Base-by-base conservation (phyloP, 2,329 filamentous ascomycete species). In the Fusarium tricinctum region DNA sequence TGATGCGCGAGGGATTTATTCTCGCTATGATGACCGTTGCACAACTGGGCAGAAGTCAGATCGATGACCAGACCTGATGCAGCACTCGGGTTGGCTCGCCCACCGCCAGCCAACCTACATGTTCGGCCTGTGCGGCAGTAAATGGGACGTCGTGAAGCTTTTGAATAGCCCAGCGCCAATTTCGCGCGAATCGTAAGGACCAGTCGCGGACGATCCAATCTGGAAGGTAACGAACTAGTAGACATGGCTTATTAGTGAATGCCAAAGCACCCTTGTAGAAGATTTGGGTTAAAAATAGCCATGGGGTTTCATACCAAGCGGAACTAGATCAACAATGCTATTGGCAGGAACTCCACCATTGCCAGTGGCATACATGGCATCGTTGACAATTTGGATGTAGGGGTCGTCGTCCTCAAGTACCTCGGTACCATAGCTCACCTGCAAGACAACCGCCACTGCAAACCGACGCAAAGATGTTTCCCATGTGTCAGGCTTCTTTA, bases 301-400 rank as follows among this genome's bases (percentile, higher is more conserved):
- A 20, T 13, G 20, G 30, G 6, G 15, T 45, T 22, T 14, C 70
- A 55, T 71, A 78, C 76, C 74, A 15, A 66, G 47, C 4, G 84
- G 84, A 48, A 85, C 80, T 50, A 83, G 73, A 65, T 86, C 84
- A 42, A 85, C 80, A 20, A 84, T 66, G 44, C 74, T 77, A 58
- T 74, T 73, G 22, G 73, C 75, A 10, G 74, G 75, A 38, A 75
- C 72, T 33, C 75, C 75, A 15, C 75, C 75, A 33, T 77, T 77
- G 3, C 75, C 69, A 22, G 75, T 77, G 26, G 74, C 74, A 51
- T 76, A 71, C 70, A 76, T 75, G 22, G 75, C 75, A 43, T 76
- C 72, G 48, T 76, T 71, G 44, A 75, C 73, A 26, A 77, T 76
- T 48, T 73, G 61, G 38, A 76, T 72, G 60, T 78, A 75, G 6